Evolutionary conservation across 2,329 filamentous ascomycete species (phyloP).

Genomic region (Sarocladiaceae sp.): DNA sequence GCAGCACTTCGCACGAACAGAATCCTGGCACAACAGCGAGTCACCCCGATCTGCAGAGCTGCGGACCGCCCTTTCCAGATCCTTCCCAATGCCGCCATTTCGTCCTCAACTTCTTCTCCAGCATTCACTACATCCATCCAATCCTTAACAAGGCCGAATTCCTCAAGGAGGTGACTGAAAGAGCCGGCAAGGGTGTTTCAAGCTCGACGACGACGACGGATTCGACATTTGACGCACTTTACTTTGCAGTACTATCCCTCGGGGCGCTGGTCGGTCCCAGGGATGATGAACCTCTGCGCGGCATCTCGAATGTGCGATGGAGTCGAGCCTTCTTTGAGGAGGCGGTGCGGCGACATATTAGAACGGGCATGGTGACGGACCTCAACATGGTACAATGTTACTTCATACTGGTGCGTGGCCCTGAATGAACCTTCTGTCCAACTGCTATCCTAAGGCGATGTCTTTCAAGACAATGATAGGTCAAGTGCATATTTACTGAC

Average conservation of each 20-base stretch:
- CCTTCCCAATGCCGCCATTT: constrained; percentile 40
- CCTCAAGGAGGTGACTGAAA: constrained; percentile 36
- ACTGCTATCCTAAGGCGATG: too few species aligned
- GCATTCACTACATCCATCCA: constrained; percentile 43
- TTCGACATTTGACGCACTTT: too few species aligned
- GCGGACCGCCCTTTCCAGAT: constrained; percentile 20
- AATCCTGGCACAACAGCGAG: constrained; percentile 9
- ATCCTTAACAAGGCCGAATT: constrained; percentile 42
- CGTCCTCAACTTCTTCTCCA: constrained; percentile 42
- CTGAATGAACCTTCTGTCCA: too few species aligned
- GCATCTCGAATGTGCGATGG: constrained; percentile 40
- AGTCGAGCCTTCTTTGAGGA: constrained; percentile 40
- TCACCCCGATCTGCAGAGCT: not conserved
- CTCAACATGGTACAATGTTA: constrained; percentile 43
- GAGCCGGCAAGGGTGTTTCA: not conserved
- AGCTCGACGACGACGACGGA: too few species aligned
- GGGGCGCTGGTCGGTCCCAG: constrained; percentile 40
- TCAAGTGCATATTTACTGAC: not conserved
- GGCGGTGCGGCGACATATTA: constrained; percentile 32
- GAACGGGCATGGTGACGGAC: constrained; percentile 37
- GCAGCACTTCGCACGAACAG: too few species aligned
- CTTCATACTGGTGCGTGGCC: constrained; percentile 40
- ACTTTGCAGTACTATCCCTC: constrained; percentile 41
- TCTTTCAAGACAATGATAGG: too few species aligned
- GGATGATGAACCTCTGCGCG: constrained; percentile 37